phyloP scores from a whole-genome alignment of 495 filamentous ascomycete species.

The Trichoderma orchidacearum region DNA sequence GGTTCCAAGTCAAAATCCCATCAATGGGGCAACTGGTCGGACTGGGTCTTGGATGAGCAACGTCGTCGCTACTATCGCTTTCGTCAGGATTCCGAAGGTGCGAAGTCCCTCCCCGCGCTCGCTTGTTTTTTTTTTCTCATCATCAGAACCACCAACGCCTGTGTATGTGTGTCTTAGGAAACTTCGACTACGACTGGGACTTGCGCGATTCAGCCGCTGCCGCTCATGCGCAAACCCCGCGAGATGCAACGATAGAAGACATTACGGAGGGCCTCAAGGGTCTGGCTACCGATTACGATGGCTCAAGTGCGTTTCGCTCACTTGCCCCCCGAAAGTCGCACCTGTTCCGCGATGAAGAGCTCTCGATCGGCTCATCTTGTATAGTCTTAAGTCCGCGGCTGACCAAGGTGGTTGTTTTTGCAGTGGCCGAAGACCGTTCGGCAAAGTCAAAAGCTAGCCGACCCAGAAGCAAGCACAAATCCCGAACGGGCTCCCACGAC shows the following conservation, averaged over 20 bases:
- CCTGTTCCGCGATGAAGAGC: neutral
- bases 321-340: neutral
- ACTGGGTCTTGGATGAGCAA: neutral
- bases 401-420: neutral
- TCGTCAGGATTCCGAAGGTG: slow-evolving; percentile 1
- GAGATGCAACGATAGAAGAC: neutral
- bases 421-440: neutral
- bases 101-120: neutral
- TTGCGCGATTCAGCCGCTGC: neutral
- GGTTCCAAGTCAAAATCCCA: neutral
- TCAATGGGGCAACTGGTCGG: slow-evolving; percentile 1
- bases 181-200: slow-evolving; percentile 4
- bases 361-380: too few species aligned
- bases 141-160: neutral
- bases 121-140: neutral
- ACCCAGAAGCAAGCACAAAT: neutral
- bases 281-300: neutral
- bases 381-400: neutral
- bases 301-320: neutral
- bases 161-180: neutral
- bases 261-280: slow-evolving; percentile 1
- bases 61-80: neutral
- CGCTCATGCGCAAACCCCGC: neutral
- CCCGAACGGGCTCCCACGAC: neutral
- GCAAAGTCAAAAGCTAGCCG: neutral